phyloP scores from a whole-genome alignment of 2,329 filamentous ascomycete genomes.

The Scorias spongiosa region DNA sequence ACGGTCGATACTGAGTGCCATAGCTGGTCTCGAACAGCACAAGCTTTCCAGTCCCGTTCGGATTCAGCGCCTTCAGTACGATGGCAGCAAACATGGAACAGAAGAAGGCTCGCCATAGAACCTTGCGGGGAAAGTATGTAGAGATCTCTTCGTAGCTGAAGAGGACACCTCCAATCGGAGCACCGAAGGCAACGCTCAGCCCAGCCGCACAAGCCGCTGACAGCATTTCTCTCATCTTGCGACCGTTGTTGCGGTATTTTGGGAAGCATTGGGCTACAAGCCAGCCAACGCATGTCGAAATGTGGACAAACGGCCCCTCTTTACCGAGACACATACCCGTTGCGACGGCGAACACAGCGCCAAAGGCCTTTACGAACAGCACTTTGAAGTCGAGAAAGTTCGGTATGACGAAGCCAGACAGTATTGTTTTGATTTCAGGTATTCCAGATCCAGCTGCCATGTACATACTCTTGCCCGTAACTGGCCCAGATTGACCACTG shows the following conservation, averaged over 20 bases:
- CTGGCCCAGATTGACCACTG: conserved; percentile 1
- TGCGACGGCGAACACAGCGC: conserved; percentile 42
- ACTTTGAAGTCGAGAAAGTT: conserved; percentile 41
- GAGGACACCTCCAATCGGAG: conserved; percentile 45
- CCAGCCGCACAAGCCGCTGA: conserved; percentile 43
- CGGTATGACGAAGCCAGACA: conserved; percentile 46
- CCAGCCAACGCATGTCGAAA: conserved; percentile 42
- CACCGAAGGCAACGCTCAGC: conserved; percentile 45
- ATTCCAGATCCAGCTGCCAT: conserved; percentile 45
- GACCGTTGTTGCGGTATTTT: conserved; percentile 42
- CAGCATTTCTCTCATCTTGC: conserved; percentile 44
- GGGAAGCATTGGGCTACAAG: conserved; percentile 37
- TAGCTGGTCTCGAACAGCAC: conserved; percentile 47
- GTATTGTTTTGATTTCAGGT: conserved; percentile 46
- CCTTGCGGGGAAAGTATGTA: conserved; percentile 43
- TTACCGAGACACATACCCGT: conserved; percentile 47
- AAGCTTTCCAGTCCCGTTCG: conserved; percentile 43
- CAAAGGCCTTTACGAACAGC: conserved; percentile 42
- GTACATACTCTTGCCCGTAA: conserved; percentile 38
- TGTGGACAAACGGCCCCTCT: conserved; percentile 48
- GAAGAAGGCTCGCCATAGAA: conserved; percentile 45
- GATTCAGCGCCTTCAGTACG: conserved; percentile 42
- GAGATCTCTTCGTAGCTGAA: conserved; percentile 47
- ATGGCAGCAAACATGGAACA: conserved; percentile 42
- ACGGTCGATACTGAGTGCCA: conserved; percentile 37